phyloP scores from a whole-genome alignment of 805 yeast species.

The Starmerella stellata region DNA sequence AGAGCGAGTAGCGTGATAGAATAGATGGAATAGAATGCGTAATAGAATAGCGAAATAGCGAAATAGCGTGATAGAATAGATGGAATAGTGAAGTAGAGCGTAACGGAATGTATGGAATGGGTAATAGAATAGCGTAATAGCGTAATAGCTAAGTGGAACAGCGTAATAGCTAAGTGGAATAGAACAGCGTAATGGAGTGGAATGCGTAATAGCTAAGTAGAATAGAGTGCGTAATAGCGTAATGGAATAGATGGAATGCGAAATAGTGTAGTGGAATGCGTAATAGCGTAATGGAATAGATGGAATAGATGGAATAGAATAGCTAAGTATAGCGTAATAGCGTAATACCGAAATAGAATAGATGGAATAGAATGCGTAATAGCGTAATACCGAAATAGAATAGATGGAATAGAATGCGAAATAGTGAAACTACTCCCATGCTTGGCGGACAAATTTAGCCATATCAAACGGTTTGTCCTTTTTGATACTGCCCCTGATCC shows the following conservation, averaged over 20 bases:
- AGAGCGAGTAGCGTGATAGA: neutral
- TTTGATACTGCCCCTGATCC: constrained; percentile 54
- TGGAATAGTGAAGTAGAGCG: no score
- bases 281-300: no score
- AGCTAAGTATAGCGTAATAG: no score
- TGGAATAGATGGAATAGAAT: neutral
- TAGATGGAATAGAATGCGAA: constrained; percentile 1
- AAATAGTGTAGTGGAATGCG: constrained; percentile 35
- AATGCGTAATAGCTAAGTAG: neutral
- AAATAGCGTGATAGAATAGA: constrained; percentile 5
- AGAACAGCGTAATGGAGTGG: neutral
- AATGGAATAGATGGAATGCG: neutral
- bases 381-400: neutral
- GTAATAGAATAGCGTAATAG: no score
- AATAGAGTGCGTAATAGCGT: constrained; percentile 6
- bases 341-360: neutral
- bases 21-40: neutral
- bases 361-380: constrained; percentile 6
- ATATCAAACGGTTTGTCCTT: constrained; percentile 54
- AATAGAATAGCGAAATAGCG: constrained; percentile 29
- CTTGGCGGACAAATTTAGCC: constrained; percentile 64
- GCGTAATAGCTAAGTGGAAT: no score
- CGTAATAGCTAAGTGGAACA: constrained; percentile 34
- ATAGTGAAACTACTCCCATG: constrained; percentile 38
- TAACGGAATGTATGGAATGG: no score